These are phyloP conservation scores for Leptographium procerum DNA, from an alignment of 2,329 filamentous ascomycete species.

Conservation along the genomic window DNA sequence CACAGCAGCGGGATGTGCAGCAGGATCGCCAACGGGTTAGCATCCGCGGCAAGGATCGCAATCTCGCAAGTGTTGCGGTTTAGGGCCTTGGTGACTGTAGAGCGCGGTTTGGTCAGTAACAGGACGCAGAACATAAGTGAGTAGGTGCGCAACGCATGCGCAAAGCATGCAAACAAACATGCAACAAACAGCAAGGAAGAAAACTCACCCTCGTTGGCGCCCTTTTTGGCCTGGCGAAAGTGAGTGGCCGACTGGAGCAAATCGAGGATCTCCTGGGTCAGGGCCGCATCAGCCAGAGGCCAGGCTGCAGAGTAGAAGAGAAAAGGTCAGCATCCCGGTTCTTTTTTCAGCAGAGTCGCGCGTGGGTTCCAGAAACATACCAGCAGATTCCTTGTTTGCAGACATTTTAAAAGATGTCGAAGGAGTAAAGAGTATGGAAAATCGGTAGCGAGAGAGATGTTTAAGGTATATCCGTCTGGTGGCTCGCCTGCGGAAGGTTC, in stretches of 20 bases:
- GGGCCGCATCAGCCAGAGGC: slow-evolving; percentile 16
- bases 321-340: neutral
- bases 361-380: neutral
- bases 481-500: slow-evolving; percentile 15
- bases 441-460: neutral
- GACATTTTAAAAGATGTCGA: slow-evolving; percentile 1
- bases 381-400: slow-evolving; percentile 9
- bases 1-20: slow-evolving; percentile 80
- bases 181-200: neutral
- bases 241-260: slow-evolving; percentile 62
- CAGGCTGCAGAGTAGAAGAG: slow-evolving; percentile 9
- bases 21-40: slow-evolving; percentile 74
- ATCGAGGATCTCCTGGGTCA: slow-evolving; percentile 61
- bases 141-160: too few relatives aligned
- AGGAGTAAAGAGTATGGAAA: neutral
- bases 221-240: slow-evolving; percentile 75
- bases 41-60: slow-evolving; percentile 82
- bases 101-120: neutral
- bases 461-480: neutral
- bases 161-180: neutral
- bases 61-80: slow-evolving; percentile 87
- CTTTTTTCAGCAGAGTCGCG: too few relatives aligned
- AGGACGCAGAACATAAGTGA: too few relatives aligned
- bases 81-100: slow-evolving; percentile 64
- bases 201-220: slow-evolving; percentile 55